These are phyloP conservation scores for Staphylotrichum longicolle DNA, from an alignment of 495 filamentous ascomycete species.

Conservation along the genomic window DNA sequence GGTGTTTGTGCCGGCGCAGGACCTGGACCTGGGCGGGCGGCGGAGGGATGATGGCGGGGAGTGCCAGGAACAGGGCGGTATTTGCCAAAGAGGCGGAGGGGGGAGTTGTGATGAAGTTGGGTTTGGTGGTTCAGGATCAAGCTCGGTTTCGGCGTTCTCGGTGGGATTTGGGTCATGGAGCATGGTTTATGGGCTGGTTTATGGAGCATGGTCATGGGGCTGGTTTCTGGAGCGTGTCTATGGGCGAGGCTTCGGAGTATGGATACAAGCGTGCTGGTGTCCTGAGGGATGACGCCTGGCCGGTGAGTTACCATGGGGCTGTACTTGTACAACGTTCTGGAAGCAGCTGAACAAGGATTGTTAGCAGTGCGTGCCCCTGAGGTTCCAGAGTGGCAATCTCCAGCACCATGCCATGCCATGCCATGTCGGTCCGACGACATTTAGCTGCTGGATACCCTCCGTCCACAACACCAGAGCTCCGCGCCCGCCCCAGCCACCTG, in stretches of 20 bases:
- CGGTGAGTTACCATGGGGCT: no score
- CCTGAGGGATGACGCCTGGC: no score
- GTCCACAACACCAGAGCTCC: background rate
- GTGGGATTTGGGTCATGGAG: background rate
- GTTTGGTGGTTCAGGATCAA: background rate
- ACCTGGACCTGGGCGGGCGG: constrained; percentile 3
- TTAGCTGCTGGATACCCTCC: background rate
- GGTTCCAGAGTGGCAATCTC: background rate
- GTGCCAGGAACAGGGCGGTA: constrained; percentile 37
- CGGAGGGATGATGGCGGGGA: constrained; percentile 35
- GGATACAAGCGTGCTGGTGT: no score
- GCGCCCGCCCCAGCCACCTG: background rate
- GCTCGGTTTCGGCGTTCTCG: constrained; percentile 7
- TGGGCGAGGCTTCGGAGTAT: no score
- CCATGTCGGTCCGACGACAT: constrained; percentile 8
- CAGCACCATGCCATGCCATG: constrained; percentile 8
- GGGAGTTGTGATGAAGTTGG: background rate
- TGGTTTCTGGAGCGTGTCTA: background rate
- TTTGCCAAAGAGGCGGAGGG: constrained; percentile 38
- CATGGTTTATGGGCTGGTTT: no score
- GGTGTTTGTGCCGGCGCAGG: constrained; percentile 59
- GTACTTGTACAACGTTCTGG: no score
- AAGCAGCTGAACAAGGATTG: no score
- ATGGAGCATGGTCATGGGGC: no score
- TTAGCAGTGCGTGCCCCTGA: background rate